Percentiles rank a stretch among this genome's conserved stretches.
Evolutionary conservation across 1,284 basidiomycete species (phyloP).

Genomic region (Microbotryomycetes sp.): DNA sequence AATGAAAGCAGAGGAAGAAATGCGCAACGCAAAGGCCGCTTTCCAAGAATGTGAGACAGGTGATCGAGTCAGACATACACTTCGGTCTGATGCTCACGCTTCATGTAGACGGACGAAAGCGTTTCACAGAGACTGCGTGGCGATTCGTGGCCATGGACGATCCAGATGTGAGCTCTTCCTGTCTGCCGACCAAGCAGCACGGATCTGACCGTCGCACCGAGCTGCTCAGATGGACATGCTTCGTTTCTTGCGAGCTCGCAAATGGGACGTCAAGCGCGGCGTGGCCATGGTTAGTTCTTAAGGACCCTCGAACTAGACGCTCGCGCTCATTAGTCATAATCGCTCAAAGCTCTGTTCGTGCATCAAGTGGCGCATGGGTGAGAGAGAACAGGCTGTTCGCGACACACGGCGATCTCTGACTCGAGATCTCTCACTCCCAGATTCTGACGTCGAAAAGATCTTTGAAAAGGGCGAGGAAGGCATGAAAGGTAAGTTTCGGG

Average conservation of each 20-base stretch:
- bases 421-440: too few species aligned
- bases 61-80: too few species aligned
- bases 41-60: constrained; percentile 34
- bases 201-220: too few species aligned
- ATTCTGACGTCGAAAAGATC: constrained; percentile 38
- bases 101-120: constrained; percentile 35
- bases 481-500: constrained; percentile 36
- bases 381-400: background rate
- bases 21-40: constrained; percentile 38
- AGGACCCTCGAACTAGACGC: background rate
- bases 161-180: constrained; percentile 15
- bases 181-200: too few species aligned
- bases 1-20: constrained; percentile 38
- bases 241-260: constrained; percentile 42
- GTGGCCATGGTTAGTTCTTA: constrained; percentile 40
- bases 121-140: constrained; percentile 41
- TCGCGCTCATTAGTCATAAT: background rate
- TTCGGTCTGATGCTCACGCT: too few species aligned
- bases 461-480: constrained; percentile 40
- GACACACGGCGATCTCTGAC: too few species aligned
- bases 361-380: constrained; percentile 34
- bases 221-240: constrained; percentile 30
- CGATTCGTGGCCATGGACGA: constrained; percentile 36
- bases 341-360: constrained; percentile 22
- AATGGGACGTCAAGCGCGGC: constrained; percentile 41